Conservation (phyloP, 192 early-diverging fungal genomes). For the Gamsiella multidivaricata region DNA sequence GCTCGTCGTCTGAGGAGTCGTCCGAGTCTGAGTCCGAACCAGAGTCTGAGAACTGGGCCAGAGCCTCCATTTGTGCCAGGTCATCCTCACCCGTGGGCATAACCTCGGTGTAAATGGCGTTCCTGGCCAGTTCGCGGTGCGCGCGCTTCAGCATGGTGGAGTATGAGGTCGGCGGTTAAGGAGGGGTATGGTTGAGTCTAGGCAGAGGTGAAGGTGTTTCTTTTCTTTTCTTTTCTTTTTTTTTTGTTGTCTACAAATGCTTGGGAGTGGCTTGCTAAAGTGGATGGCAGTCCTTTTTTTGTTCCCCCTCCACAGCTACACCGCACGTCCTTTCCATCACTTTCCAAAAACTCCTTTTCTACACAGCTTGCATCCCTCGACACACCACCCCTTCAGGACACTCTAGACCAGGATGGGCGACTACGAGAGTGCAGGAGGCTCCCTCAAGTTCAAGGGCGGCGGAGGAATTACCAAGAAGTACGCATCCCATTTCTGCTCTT, state of each 20-base stretch:
- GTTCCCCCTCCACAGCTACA: no score
- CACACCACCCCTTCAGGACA: neutral
- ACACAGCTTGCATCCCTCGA: no score
- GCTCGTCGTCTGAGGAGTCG: conserved; percentile 22
- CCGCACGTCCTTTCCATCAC: neutral
- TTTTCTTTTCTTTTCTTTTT: neutral
- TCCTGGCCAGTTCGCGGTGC: conserved; percentile 41
- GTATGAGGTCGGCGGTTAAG: neutral
- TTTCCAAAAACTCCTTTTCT: neutral
- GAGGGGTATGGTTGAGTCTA: neutral
- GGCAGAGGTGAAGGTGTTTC: neutral
- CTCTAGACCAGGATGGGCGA: conserved; percentile 18
- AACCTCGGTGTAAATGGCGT: conserved; percentile 52
- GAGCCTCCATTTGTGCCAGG: conserved; percentile 31
- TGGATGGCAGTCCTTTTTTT: neutral
- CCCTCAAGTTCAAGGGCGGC: conserved; percentile 73
- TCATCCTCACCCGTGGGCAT: conserved; percentile 48
- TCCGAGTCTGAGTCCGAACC: conserved; percentile 53
- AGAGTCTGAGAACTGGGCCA: conserved; percentile 48
- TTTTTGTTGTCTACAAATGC: neutral
- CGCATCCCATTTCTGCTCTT: neutral
- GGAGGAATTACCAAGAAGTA: conserved; percentile 64
- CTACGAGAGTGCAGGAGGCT: conserved; percentile 59
- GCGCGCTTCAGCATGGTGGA: conserved; percentile 43
- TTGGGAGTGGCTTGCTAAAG: neutral